Percentiles rank a stretch among this genome's conserved stretches.
Evolutionary conservation across 2,329 filamentous ascomycete genomes (phyloP).

Genomic region (Chrysosphaeria jannelii): DNA sequence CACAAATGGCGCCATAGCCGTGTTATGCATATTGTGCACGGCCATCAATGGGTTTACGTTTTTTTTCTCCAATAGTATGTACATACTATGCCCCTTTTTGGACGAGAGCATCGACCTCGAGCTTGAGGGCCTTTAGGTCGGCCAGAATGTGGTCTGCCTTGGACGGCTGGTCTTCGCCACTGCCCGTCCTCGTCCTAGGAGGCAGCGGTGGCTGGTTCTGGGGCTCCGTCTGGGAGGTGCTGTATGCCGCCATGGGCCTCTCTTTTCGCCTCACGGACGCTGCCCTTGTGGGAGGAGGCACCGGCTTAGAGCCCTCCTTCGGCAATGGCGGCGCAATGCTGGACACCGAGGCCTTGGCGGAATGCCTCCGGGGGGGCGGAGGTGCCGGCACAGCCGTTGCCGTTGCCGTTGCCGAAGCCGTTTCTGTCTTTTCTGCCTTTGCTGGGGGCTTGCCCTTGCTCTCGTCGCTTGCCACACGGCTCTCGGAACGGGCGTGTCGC

Average conservation of each 20-base stretch:
- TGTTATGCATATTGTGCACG: no score
- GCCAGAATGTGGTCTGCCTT: conserved; percentile 31
- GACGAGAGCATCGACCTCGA: conserved; percentile 43
- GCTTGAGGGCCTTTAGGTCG: conserved; percentile 39
- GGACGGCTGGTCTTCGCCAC: neutral
- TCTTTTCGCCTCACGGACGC: no score
- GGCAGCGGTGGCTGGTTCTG: conserved; percentile 1
- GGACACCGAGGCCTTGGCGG: no score
- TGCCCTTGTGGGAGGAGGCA: no score
- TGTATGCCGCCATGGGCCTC: no score
- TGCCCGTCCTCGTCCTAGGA: no score
- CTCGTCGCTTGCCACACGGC: conserved; percentile 5
- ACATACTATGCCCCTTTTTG: no score
- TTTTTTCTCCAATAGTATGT: no score
- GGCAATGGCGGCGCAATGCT: conserved; percentile 15
- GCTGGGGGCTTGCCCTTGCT: conserved; percentile 13
- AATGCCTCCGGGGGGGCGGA: no score
- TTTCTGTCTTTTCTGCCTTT: conserved; percentile 19
- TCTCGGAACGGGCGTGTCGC: neutral
- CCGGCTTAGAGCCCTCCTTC: conserved; percentile 15
- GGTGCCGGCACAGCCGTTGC: no score
- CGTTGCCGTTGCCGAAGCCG: conserved; percentile 10
- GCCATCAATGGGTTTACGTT: no score
- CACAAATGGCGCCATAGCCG: no score
- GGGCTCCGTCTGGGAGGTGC: conserved; percentile 16